phyloP scores from a whole-genome alignment of 2,329 filamentous ascomycete species.

The Pseudomassariella vexata region DNA sequence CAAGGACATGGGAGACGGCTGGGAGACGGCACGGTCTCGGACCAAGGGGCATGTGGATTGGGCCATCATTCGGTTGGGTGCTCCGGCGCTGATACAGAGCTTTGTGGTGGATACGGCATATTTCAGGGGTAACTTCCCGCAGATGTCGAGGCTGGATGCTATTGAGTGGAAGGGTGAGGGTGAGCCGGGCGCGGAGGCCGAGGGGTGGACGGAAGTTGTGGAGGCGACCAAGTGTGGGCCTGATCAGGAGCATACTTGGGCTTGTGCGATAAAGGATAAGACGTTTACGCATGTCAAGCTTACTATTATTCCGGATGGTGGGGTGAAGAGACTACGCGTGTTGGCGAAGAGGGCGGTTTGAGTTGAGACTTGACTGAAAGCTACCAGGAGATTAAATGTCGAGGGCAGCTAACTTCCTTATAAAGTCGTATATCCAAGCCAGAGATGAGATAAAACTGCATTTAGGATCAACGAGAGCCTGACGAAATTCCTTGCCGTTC shows the following conservation, averaged over 20 bases:
- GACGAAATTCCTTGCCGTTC: no score
- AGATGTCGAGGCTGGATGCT: conserved; percentile 64
- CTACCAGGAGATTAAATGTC: background rate
- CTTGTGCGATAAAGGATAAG: conserved; percentile 47
- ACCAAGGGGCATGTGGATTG: conserved; percentile 71
- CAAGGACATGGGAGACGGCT: conserved; percentile 82
- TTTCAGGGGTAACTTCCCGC: conserved; percentile 79
- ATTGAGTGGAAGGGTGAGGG: conserved; percentile 48
- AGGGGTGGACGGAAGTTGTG: conserved; percentile 62
- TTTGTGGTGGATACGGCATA: conserved; percentile 76
- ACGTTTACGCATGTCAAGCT: conserved; percentile 80
- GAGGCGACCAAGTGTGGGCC: conserved; percentile 63
- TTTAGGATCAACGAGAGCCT: conserved; percentile 28
- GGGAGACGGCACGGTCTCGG: conserved; percentile 75
- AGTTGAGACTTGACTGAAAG: conserved; percentile 3
- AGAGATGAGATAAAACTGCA: conserved; percentile 11
- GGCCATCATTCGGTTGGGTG: conserved; percentile 70
- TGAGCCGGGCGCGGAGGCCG: conserved; percentile 50
- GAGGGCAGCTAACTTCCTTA: conserved; percentile 1
- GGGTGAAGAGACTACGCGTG: conserved; percentile 80
- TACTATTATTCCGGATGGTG: conserved; percentile 88
- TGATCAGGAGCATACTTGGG: conserved; percentile 67
- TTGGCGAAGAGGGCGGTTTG: conserved; percentile 55
- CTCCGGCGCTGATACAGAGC: conserved; percentile 56
- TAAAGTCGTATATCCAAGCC: background rate